phyloP scores from a whole-genome alignment of 1,284 basidiomycete species.

The Trichosporon sp. region DNA sequence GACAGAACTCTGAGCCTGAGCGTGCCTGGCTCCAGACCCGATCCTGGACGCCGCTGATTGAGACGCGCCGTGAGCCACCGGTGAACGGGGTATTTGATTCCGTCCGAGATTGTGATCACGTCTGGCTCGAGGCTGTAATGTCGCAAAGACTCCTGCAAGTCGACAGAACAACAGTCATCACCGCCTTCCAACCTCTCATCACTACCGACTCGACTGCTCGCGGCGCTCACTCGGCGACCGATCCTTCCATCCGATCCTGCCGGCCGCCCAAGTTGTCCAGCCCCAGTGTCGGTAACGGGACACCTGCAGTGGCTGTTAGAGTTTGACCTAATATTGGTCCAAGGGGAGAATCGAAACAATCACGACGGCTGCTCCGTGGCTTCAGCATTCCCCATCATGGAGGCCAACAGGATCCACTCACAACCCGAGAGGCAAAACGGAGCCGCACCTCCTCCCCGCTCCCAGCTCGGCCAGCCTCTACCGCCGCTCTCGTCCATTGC shows the following conservation, averaged over 20 bases:
- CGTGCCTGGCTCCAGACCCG: background rate
- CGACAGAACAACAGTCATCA: background rate
- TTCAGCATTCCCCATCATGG: background rate
- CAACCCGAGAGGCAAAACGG: slow-evolving; percentile 1
- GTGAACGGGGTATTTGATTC: background rate
- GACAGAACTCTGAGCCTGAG: background rate
- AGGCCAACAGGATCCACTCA: background rate
- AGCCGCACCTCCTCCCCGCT: slow-evolving; percentile 10
- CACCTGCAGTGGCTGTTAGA: slow-evolving; percentile 5
- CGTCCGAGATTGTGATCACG: background rate
- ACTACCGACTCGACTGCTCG: background rate
- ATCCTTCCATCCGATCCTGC: background rate
- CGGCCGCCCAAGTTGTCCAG: background rate
- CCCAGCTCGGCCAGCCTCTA: background rate
- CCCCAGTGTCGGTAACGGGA: background rate
- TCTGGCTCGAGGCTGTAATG: background rate
- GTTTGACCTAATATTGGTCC: slow-evolving; percentile 13
- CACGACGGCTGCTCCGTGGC: background rate
- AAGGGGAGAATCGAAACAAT: background rate
- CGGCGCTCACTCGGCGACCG: background rate
- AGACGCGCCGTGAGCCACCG: background rate
- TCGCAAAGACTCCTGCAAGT: slow-evolving; percentile 8
- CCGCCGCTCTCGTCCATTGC: background rate
- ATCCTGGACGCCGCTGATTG: too few relatives aligned
- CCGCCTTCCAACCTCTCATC: background rate